Percentiles rank a stretch among this genome's conserved stretches.
Evolutionary conservation across 371 early-diverging fungal genomes (phyloP).

Genomic region (Rhizomucor miehei): DNA sequence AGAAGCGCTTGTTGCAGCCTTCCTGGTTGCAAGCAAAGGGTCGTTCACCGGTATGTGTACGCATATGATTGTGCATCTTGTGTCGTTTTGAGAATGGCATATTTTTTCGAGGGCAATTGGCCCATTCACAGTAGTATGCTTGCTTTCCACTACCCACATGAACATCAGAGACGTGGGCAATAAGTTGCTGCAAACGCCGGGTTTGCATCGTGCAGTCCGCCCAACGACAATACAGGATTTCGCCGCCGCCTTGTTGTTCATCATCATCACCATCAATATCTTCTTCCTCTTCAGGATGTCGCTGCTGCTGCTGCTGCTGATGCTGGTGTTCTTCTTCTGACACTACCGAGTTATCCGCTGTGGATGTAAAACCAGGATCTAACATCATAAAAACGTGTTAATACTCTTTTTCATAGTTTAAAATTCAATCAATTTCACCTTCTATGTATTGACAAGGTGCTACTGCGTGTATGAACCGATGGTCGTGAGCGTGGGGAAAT

Average conservation of each 20-base stretch:
- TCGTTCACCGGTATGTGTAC: constrained; percentile 78
- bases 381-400: too few species aligned
- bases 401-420: too few species aligned
- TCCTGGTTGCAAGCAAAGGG: constrained; percentile 36
- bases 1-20: constrained; percentile 73
- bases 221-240: constrained; percentile 50
- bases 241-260: too few species aligned
- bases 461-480: too few species aligned
- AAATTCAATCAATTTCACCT: too few species aligned
- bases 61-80: constrained; percentile 80
- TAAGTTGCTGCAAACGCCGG: constrained; percentile 49
- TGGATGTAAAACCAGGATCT: too few species aligned
- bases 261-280: background rate
- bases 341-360: too few species aligned
- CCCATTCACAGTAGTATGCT: constrained; percentile 76
- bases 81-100: constrained; percentile 81
- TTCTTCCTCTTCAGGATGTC: background rate
- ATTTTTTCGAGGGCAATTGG: constrained; percentile 62
- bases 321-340: too few species aligned
- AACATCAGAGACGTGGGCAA: constrained; percentile 55
- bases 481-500: too few species aligned
- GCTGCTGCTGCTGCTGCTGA: too few species aligned
- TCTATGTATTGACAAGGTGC: too few species aligned
- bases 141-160: constrained; percentile 71
- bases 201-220: constrained; percentile 48